Evolutionary conservation across 306 rosid genomes (phyloP).

Genomic region (Ammopiptanthus mongolicus): DNA sequence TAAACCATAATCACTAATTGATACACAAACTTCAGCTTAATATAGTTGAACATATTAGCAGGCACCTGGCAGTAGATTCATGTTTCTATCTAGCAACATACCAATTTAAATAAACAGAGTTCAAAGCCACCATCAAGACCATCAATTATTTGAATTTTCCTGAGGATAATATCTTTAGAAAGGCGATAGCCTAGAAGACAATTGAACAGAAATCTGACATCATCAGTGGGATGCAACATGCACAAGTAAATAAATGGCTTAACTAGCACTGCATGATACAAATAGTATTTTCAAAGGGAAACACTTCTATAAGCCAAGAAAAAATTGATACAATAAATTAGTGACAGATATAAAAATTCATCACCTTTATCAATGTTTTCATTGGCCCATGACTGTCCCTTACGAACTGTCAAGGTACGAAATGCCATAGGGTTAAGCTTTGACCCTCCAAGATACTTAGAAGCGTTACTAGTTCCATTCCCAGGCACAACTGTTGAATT

Average conservation of each 20-base stretch:
- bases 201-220: neutral
- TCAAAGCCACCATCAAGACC: neutral
- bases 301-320: neutral
- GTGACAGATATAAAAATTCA: neutral
- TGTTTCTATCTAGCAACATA: neutral
- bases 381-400: slow-evolving; percentile 79
- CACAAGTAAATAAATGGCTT: neutral
- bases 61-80: neutral
- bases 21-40: slow-evolving; percentile 6
- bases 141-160: neutral
- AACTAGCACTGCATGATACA: neutral
- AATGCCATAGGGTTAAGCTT: slow-evolving; percentile 70
- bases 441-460: slow-evolving; percentile 82
- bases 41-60: slow-evolving; percentile 9
- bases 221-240: neutral
- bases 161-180: neutral
- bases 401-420: slow-evolving; percentile 66
- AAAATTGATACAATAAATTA: neutral
- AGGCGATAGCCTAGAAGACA: neutral
- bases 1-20: neutral
- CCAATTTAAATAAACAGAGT: neutral
- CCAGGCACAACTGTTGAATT: slow-evolving; percentile 52
- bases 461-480: slow-evolving; percentile 74
- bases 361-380: slow-evolving; percentile 87
- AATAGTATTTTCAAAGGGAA: slow-evolving; percentile 1